A percentile compares a stretch with the other conserved stretches of the same genome.
phyloP scores from a whole-genome alignment of 2,329 filamentous ascomycete genomes.

The Balansia obtecta region DNA sequence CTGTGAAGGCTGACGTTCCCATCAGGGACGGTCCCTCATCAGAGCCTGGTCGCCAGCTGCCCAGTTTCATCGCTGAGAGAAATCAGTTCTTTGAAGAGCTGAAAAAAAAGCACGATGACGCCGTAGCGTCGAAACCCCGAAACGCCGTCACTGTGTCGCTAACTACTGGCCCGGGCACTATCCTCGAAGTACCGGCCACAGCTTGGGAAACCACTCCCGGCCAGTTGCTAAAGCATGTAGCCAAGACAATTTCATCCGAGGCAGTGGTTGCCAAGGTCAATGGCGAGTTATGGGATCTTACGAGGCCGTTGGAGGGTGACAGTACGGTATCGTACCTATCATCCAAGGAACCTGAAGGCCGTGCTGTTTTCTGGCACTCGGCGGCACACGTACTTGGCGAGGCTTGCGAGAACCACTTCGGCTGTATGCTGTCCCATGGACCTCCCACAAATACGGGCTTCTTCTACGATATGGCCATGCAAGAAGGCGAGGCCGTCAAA shows the following conservation, averaged over 20 bases:
- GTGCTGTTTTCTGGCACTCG: slow-evolving; percentile 97
- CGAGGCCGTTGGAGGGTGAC: slow-evolving; percentile 76
- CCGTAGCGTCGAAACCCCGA: slow-evolving; percentile 40
- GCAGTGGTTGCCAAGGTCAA: slow-evolving; percentile 80
- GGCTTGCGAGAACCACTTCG: slow-evolving; percentile 79
- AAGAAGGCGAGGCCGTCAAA: slow-evolving; percentile 21
- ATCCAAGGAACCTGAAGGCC: slow-evolving; percentile 54
- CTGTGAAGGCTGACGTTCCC: too few relatives aligned
- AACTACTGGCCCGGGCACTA: slow-evolving; percentile 46
- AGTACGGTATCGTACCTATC: slow-evolving; percentile 75
- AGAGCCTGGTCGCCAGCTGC: too few relatives aligned
- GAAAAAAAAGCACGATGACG: too few relatives aligned
- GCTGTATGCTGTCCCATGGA: slow-evolving; percentile 86
- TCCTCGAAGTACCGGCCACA: slow-evolving; percentile 50
- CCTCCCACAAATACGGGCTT: slow-evolving; percentile 78
- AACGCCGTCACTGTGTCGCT: slow-evolving; percentile 65
- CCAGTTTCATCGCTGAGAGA: too few relatives aligned
- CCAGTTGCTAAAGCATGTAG: slow-evolving; percentile 65
- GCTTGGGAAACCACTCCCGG: slow-evolving; percentile 87
- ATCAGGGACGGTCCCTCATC: too few relatives aligned
- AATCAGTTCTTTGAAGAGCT: too few relatives aligned
- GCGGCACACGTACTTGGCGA: slow-evolving; percentile 94
- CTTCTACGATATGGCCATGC: slow-evolving; percentile 87
- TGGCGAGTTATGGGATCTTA: slow-evolving; percentile 82
- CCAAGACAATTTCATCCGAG: slow-evolving; percentile 73